Percentiles rank a stretch among this genome's conserved stretches.
Conservation (phyloP, 331 rosid species). For the Acacia concinna region DNA sequence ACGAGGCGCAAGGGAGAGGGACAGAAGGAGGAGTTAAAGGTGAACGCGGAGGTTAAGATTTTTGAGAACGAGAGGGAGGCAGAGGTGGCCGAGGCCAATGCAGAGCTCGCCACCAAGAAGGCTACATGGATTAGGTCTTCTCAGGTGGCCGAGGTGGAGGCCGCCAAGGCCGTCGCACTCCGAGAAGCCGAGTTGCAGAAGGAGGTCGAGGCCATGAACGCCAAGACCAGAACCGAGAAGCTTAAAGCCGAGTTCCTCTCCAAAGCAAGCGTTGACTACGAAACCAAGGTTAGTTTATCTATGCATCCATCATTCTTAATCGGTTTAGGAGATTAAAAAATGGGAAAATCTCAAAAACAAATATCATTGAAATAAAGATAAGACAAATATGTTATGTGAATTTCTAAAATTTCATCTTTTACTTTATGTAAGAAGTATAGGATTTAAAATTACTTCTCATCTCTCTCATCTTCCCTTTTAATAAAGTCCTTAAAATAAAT, state of each 20-base stretch:
- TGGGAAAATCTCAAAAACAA: too few species aligned
- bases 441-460: too few species aligned
- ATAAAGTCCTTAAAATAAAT: too few species aligned
- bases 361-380: too few species aligned
- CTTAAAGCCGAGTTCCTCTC: conserved; percentile 60
- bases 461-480: too few species aligned
- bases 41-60: conserved; percentile 49
- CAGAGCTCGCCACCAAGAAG: conserved; percentile 57
- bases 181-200: conserved; percentile 58
- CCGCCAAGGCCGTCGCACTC: conserved; percentile 49
- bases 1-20: conserved; percentile 55
- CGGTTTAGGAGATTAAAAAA: too few species aligned
- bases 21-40: conserved; percentile 52
- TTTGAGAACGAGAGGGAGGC: conserved; percentile 62
- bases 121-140: conserved; percentile 45
- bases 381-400: too few species aligned
- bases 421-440: too few species aligned
- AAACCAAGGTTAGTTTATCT: conserved; percentile 40
- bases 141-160: conserved; percentile 61
- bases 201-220: conserved; percentile 66
- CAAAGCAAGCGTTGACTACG: conserved; percentile 70
- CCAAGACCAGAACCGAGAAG: conserved; percentile 51
- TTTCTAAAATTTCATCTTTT: too few species aligned
- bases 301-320: neutral
- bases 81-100: conserved; percentile 52